Percentiles rank a stretch among this genome's conserved stretches.
phyloP scores from a whole-genome alignment of 139 green algal species.

The Spirogloea muscicola region DNA sequence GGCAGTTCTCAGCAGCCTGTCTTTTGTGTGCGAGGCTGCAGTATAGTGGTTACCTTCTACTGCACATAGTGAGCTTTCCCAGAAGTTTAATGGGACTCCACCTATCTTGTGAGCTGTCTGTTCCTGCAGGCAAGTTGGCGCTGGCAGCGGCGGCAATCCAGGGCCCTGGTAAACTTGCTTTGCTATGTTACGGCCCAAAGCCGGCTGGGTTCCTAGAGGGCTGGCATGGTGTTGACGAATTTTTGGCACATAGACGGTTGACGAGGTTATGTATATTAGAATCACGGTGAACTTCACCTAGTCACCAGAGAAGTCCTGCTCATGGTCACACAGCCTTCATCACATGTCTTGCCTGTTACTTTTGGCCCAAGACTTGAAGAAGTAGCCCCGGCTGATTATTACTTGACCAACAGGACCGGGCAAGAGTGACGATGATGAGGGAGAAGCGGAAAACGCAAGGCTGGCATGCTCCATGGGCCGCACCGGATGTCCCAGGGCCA shows the following conservation, averaged over 20 bases:
- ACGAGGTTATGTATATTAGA: neutral
- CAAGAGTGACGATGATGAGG: no score
- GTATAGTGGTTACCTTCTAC: neutral
- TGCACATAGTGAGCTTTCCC: neutral
- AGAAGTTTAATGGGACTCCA: neutral
- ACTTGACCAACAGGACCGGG: no score
- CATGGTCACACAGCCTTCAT: no score
- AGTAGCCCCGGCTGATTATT: no score
- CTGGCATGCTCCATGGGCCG: neutral
- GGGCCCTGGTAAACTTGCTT: constrained; percentile 15
- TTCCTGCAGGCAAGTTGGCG: constrained; percentile 28
- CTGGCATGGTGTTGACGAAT: neutral
- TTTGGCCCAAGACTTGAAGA: no score
- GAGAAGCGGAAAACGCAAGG: constrained; percentile 36
- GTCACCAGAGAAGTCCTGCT: neutral
- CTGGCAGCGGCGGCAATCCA: constrained; percentile 35
- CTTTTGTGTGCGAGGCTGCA: neutral
- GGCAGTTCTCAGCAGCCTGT: neutral
- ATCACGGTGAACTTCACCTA: neutral
- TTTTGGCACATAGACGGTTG: no score
- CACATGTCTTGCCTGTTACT: no score
- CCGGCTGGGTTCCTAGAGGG: neutral
- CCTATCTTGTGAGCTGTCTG: constrained; percentile 16
- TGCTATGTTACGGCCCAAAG: neutral
- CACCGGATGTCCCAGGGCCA: neutral